Evolutionary conservation across 495 filamentous ascomycete genomes (phyloP).

Genomic region (Talaromyces nanjingensis): DNA sequence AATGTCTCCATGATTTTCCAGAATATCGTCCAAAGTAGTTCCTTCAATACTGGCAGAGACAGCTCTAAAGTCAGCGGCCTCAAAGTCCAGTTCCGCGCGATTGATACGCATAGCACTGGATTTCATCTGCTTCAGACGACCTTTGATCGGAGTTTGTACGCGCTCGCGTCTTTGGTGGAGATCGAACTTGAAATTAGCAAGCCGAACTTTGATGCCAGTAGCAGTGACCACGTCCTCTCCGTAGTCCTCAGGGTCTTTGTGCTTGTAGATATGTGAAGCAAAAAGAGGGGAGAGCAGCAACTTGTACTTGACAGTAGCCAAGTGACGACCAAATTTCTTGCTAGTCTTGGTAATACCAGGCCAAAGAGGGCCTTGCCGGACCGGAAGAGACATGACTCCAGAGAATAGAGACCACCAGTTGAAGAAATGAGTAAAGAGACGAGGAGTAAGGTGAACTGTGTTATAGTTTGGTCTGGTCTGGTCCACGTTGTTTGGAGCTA

Average conservation of each 20-base stretch:
- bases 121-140: constrained; percentile 60
- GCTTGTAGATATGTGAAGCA: constrained; percentile 95
- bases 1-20: constrained; percentile 50
- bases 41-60: constrained; percentile 85
- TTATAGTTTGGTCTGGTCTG: constrained; percentile 54
- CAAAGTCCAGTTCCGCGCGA: constrained; percentile 82
- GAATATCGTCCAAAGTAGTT: constrained; percentile 65
- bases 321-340: constrained; percentile 95
- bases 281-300: constrained; percentile 86
- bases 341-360: constrained; percentile 89
- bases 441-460: constrained; percentile 82
- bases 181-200: constrained; percentile 95
- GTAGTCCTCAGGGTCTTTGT: constrained; percentile 89
- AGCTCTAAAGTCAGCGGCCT: constrained; percentile 87
- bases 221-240: constrained; percentile 74
- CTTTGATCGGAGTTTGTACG: constrained; percentile 70
- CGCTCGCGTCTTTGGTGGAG: constrained; percentile 92
- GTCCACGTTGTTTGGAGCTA: constrained; percentile 71
- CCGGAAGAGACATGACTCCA: constrained; percentile 87
- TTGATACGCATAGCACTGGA: constrained; percentile 95
- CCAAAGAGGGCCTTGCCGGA: constrained; percentile 86
- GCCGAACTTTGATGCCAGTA: constrained; percentile 85
- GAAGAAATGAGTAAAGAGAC: constrained; percentile 98
- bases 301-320: constrained; percentile 97
- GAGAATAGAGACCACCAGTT: constrained; percentile 97